Evolutionary conservation across 2,329 filamentous ascomycete species (phyloP).

Genomic region (Trichoderma koningii): DNA sequence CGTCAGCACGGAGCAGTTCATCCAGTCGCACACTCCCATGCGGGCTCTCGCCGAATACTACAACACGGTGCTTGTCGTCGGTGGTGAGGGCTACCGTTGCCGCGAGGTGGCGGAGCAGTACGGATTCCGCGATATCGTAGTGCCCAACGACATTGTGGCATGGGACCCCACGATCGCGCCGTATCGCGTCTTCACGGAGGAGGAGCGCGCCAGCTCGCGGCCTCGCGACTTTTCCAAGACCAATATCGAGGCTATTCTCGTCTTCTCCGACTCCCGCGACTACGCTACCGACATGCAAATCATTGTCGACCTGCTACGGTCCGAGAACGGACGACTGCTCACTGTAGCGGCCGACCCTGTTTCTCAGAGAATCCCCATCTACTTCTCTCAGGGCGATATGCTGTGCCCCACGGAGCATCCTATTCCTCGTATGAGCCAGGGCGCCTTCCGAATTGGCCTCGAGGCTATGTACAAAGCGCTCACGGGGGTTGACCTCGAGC

Average conservation of each 20-base stretch:
- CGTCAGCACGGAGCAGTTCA: conserved; percentile 19
- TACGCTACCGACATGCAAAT: conserved; percentile 25
- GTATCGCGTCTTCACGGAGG: conserved; percentile 8
- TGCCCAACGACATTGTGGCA: conserved; percentile 20
- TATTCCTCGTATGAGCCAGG: conserved; percentile 17
- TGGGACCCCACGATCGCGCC: conserved; percentile 19
- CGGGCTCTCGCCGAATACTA: conserved; percentile 20
- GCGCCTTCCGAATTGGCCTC: conserved; percentile 15
- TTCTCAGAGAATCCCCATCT: conserved; percentile 20
- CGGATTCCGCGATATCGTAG: conserved; percentile 14
- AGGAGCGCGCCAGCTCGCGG: conserved; percentile 18
- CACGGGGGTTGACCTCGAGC: conserved; percentile 16
- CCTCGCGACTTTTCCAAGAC: conserved; percentile 19
- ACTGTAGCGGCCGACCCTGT: conserved; percentile 11
- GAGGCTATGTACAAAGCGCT: conserved; percentile 23
- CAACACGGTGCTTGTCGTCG: conserved; percentile 11
- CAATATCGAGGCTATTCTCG: conserved; percentile 14
- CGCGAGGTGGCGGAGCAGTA: conserved; percentile 21
- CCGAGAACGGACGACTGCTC: conserved; percentile 10
- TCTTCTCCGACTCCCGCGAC: conserved; percentile 17
- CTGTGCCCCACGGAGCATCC: conserved; percentile 18
- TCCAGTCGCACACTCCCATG: conserved; percentile 22
- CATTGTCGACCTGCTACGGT: conserved; percentile 14
- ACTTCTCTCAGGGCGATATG: conserved; percentile 19
- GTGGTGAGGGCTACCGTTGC: conserved; percentile 20